These are phyloP conservation scores for Gossypium aridum DNA, from an alignment of 441 rosid genomes.

Conservation along the genomic window DNA sequence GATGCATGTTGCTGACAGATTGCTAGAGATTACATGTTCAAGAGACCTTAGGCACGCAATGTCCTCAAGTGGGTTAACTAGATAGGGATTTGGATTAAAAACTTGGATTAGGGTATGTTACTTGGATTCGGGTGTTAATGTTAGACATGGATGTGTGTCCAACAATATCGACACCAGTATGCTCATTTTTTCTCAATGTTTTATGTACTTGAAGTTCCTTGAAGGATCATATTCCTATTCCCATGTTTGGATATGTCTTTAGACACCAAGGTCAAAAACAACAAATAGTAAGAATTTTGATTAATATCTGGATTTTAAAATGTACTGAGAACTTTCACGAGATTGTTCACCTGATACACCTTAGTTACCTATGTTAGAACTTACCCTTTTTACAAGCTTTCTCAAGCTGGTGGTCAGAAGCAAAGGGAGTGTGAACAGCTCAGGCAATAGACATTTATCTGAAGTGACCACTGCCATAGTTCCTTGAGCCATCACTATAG, in stretches of 20 bases:
- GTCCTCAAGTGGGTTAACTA: background rate
- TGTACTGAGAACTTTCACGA: background rate
- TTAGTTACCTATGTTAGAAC: background rate
- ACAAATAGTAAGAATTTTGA: no score
- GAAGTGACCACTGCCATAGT: slow-evolving; percentile 11
- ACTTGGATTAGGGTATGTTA: background rate
- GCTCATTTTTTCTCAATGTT: background rate
- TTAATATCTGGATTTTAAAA: background rate
- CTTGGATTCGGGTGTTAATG: background rate
- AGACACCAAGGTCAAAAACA: no score
- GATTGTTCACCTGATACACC: slow-evolving; percentile 15
- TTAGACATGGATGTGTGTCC: background rate
- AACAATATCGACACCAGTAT: background rate
- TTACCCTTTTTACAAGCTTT: slow-evolving; percentile 10
- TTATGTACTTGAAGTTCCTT: background rate
- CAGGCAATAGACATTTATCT: slow-evolving; percentile 8
- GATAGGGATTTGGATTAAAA: background rate
- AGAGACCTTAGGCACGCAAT: background rate
- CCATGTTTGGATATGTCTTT: background rate
- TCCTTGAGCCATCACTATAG: background rate
- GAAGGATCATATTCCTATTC: background rate
- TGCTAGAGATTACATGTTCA: background rate
- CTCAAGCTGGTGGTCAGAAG: background rate
- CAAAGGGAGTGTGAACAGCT: background rate
- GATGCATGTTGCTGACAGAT: background rate